Evolutionary conservation across 345 rosid species (phyloP).

Genomic region (Citrus glauca): DNA sequence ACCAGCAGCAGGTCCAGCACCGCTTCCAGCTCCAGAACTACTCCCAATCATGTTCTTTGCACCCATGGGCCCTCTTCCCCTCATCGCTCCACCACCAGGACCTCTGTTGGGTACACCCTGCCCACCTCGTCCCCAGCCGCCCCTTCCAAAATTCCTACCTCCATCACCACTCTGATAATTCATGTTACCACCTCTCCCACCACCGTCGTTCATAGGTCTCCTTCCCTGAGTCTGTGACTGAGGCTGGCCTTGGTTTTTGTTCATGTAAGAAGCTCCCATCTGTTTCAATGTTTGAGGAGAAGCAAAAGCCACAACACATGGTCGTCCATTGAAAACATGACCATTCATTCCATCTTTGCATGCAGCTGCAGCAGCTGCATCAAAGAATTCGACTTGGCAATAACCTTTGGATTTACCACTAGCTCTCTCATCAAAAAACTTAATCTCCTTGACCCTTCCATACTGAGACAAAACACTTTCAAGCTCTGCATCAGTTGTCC

Average conservation of each 20-base stretch:
- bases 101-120: conserved; percentile 58
- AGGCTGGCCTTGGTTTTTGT: conserved; percentile 61
- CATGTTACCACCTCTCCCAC: conserved; percentile 63
- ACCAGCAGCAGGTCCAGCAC: conserved; percentile 26
- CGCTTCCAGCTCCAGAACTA: conserved; percentile 36
- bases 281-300: conserved; percentile 78
- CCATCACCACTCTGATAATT: conserved; percentile 68
- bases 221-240: conserved; percentile 65
- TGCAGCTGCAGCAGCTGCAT: conserved; percentile 56
- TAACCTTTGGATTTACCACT: conserved; percentile 91
- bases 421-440: conserved; percentile 83
- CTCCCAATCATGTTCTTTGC: conserved; percentile 51
- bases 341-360: conserved; percentile 91
- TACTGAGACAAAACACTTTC: conserved; percentile 64
- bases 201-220: conserved; percentile 64
- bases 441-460: conserved; percentile 79
- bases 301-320: conserved; percentile 87
- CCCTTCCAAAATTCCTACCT: conserved; percentile 74
- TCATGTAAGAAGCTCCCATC: conserved; percentile 69
- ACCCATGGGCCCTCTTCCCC: conserved; percentile 56
- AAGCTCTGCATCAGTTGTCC: conserved; percentile 89
- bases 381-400: conserved; percentile 85
- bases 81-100: conserved; percentile 59
- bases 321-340: conserved; percentile 60
- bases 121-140: conserved; percentile 73